Evolutionary conservation across 179 eudicot genomes (phyloP), one percentile per base, ranked within the genome.

Genomic region (Amaranthus tricolor): DNA sequence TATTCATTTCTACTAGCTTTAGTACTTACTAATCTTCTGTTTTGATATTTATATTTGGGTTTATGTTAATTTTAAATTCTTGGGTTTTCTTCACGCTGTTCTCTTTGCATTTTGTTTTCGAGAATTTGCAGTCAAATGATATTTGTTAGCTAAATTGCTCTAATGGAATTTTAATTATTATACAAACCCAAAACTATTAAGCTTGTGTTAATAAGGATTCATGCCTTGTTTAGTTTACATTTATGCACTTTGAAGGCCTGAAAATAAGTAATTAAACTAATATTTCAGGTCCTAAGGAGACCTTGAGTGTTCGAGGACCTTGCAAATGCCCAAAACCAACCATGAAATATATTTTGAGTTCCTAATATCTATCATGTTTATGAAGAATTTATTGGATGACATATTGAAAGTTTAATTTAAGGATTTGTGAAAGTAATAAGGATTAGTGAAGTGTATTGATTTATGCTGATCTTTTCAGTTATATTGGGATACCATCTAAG

Each of bases 81-180:
- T n/a, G 16, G 8, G 48, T 10, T 45, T n/a, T 55, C 54, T 6
- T 52, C 53, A 47, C 9, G 58, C 19, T 47, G 49, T 19, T 9
- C 61, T 60, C 44, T 15, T 16, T 0, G 57, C 7, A 44, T 16
- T 58, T 71, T 47, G 7, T n/a, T 31, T 31, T 31, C 40, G 24
- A 59, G 9, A n/a, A 13, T 68, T 12, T 10, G 5, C 6, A 59
- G 3, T 13, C 8, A 43, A 53, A n/a, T 72, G 66, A 49, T 24
- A 48, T 66, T 67, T 59, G 69, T 73, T 72, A 31, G 53, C 12
- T 66, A 21, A 51, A 57, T 14, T 66, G 20, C 21, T 68, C 0
- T 16, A 48, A 9, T 59, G 67, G 9, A 58, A 44, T 76, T 4
- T 24, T 31, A 56, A 6, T 47, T 20, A 68, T 24, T 16, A 61